These are phyloP conservation scores for Eucalyptus cloeziana DNA, from an alignment of 345 rosid species.

Conservation along the genomic window DNA sequence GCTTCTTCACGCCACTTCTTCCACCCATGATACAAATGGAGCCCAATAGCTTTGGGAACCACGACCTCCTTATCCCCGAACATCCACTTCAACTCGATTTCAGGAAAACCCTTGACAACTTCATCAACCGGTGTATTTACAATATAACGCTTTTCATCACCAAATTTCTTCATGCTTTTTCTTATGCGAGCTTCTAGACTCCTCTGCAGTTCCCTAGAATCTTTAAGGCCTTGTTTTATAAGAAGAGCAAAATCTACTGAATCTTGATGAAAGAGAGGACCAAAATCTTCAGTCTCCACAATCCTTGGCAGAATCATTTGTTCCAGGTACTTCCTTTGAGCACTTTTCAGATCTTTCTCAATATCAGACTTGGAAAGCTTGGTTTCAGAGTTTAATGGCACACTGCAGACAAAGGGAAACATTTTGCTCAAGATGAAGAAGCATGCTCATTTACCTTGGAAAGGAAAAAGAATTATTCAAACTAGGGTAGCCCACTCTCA, in stretches of 20 bases:
- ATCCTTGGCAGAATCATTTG: conserved; percentile 60
- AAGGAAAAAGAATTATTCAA: not conserved
- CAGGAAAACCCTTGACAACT: conserved; percentile 84
- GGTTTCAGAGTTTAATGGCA: conserved; percentile 17
- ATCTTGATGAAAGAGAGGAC: conserved; percentile 47
- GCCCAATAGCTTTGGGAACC: conserved; percentile 72
- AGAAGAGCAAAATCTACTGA: conserved; percentile 48
- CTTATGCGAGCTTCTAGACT: conserved; percentile 53
- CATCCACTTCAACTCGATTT: conserved; percentile 85
- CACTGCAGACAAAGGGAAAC: conserved; percentile 26
- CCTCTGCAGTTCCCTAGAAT: conserved; percentile 68
- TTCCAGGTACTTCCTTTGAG: conserved; percentile 69
- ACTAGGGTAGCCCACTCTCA: not conserved
- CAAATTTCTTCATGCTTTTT: conserved; percentile 59
- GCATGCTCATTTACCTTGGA: not conserved
- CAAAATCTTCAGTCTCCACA: conserved; percentile 59
- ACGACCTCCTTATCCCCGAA: conserved; percentile 82
- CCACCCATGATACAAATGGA: conserved; percentile 85
- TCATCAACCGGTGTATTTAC: conserved; percentile 62
- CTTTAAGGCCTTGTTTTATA: conserved; percentile 50
- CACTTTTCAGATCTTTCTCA: conserved; percentile 53
- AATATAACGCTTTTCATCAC: conserved; percentile 61
- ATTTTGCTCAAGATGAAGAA: not conserved
- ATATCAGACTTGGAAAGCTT: conserved; percentile 65
- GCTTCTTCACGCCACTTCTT: conserved; percentile 92